Conservation (phyloP, 805 yeast species). For the Zygotorulaspora danielsina region DNA sequence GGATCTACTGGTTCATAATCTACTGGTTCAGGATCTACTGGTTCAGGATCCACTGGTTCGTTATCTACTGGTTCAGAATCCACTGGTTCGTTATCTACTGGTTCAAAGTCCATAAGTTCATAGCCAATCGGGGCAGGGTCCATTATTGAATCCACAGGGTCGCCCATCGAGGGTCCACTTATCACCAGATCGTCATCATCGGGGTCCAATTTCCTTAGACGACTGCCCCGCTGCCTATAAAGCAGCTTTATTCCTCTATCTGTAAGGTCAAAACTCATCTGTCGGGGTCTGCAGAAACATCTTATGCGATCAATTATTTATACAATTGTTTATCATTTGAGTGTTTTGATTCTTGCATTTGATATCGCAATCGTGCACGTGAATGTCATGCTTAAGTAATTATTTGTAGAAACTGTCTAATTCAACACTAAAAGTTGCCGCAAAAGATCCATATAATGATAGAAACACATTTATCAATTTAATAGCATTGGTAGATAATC, state of each 20-base stretch:
- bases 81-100: neutral
- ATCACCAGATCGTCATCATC: conserved; percentile 24
- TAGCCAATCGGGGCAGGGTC: neutral
- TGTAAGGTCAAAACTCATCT: conserved; percentile 12
- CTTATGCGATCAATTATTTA: neutral
- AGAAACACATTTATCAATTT: no score
- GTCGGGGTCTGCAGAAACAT: no score
- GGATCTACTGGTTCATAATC: neutral
- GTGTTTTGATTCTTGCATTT: neutral
- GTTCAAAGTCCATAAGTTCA: neutral
- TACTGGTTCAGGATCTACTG: neutral
- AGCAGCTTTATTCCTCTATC: conserved; percentile 30
- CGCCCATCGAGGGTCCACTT: conserved; percentile 14
- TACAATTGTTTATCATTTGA: neutral
- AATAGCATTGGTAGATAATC: no score
- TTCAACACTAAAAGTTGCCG: no score
- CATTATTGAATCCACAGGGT: conserved; percentile 2
- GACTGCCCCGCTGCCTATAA: conserved; percentile 34
- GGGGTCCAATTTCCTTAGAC: conserved; percentile 20
- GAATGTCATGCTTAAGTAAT: neutral
- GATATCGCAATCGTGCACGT: neutral
- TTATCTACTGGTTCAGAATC: neutral
- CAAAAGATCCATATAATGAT: no score
- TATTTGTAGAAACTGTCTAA: no score
- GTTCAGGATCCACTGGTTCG: neutral